Evolutionary conservation across 805 yeast species (phyloP).

Genomic region (Candida sanyiensis): DNA sequence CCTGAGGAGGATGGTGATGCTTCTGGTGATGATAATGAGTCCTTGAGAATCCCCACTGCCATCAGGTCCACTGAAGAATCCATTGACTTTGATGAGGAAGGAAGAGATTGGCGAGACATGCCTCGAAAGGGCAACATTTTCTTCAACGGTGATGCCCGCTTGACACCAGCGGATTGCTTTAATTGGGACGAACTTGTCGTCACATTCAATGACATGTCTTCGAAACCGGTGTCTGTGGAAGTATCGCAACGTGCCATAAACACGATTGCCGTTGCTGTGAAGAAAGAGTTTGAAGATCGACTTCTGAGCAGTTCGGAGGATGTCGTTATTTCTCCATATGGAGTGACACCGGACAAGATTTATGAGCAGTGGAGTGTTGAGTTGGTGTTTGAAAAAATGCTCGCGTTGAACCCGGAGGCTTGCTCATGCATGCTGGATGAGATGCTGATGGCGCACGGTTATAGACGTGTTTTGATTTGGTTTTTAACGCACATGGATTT

Average conservation of each 20-base stretch:
- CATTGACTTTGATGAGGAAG: constrained; percentile 51
- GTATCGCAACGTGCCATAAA: constrained; percentile 37
- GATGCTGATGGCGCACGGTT: constrained; percentile 62
- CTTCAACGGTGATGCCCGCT: constrained; percentile 20
- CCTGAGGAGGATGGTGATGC: constrained; percentile 7
- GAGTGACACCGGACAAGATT: constrained; percentile 44
- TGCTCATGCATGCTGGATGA: constrained; percentile 60
- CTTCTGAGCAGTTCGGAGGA: constrained; percentile 12
- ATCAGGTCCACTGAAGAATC: constrained; percentile 28
- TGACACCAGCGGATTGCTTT: constrained; percentile 14
- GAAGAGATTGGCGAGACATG: constrained; percentile 69
- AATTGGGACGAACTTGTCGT: constrained; percentile 23
- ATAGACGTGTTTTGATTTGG: constrained; percentile 61
- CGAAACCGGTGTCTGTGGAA: constrained; percentile 23
- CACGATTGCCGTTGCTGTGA: constrained; percentile 50
- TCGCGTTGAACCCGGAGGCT: constrained; percentile 45
- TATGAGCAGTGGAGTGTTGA: constrained; percentile 41
- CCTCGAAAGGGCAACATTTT: constrained; percentile 53
- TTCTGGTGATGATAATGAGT: constrained; percentile 14
- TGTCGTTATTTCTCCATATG: constrained; percentile 10
- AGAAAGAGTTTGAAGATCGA: constrained; percentile 34
- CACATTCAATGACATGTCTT: constrained; percentile 25
- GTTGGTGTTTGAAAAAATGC: constrained; percentile 44
- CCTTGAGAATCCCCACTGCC: constrained; percentile 27
- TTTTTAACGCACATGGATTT: constrained; percentile 57